Percentiles rank a stretch among this genome's conserved stretches.
Conservation (phyloP, 805 yeast species). For the Candida anglica region DNA sequence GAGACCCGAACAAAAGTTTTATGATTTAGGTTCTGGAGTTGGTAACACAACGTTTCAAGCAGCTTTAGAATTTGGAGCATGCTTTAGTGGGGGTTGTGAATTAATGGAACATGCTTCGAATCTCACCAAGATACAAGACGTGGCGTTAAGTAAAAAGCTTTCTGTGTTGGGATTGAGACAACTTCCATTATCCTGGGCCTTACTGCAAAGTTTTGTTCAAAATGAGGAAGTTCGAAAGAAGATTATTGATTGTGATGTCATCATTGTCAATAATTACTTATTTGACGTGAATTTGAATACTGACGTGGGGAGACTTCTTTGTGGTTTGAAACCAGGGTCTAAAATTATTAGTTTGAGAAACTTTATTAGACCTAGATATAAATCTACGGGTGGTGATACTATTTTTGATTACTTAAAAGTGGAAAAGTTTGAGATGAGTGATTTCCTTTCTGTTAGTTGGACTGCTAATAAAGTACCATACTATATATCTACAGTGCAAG, state of each 20-base stretch:
- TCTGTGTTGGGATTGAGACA: constrained; percentile 60
- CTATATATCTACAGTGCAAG: constrained; percentile 67
- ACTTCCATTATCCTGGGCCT: constrained; percentile 54
- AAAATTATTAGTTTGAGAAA: constrained; percentile 77
- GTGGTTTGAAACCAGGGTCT: constrained; percentile 66
- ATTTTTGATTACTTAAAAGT: constrained; percentile 65
- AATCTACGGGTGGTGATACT: constrained; percentile 50
- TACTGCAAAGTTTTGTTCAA: constrained; percentile 68
- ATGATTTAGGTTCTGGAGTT: constrained; percentile 92
- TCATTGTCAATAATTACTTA: constrained; percentile 78
- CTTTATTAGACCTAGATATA: constrained; percentile 72
- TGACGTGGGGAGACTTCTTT: constrained; percentile 61
- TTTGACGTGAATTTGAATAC: constrained; percentile 74
- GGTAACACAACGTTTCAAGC: constrained; percentile 91
- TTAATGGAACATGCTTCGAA: constrained; percentile 79
- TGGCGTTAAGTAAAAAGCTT: constrained; percentile 56
- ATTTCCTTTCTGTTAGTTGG: constrained; percentile 81
- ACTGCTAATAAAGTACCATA: constrained; percentile 79
- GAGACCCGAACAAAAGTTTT: constrained; percentile 52
- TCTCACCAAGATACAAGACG: constrained; percentile 57
- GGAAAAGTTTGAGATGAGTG: constrained; percentile 55
- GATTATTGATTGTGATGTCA: constrained; percentile 62
- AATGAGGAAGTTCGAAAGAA: constrained; percentile 52
- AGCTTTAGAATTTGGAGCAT: constrained; percentile 78
- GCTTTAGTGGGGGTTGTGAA: constrained; percentile 80